Evolutionary conservation across 2,329 filamentous ascomycete genomes (phyloP), one percentile per base, ranked within the genome.

Genomic region (Albifimbria verrucaria): DNA sequence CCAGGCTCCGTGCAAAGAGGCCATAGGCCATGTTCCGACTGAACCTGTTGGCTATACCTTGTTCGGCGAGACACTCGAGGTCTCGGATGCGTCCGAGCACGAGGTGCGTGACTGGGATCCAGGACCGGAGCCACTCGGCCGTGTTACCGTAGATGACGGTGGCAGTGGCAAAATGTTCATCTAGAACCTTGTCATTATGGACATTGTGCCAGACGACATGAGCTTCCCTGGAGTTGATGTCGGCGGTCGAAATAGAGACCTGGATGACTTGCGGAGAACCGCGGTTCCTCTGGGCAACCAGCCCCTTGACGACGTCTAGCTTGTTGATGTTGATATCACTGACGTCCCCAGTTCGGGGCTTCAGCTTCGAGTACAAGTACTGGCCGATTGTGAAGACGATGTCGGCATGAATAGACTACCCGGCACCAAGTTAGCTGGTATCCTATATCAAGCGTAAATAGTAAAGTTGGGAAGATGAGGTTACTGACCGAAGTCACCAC

Each of bases 61-160:
- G 18, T 10, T 6, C 21, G 2, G 49, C 46, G n/a, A 50, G 15
- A 2, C n/a, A 25, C 41, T 78, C 72, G 3, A 86, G 77, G 24
- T 75, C 69, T 22, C 84, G 76, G 52, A 86, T 77, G 54, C 83
- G 81, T 17, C 76, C 77, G 63, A 84, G 81, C 66, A 92, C 83
- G 42, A 90, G 75, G 65, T 91, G 86, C 44, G 79, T 72, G n/a
- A 36, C 10, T 10, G 10, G 28, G 10, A 10, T 36, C 28, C 28
- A 36, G 52, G 75, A 76, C 39, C 81, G 80, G 32, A 73, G 66
- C 81, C 81, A 86, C 18, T 67, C 66, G 24, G 71, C 68, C 49
- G 75, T 69, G 56, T 78, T 73, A 54, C 79, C 81, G 62, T 75
- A 82, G 64, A 74, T 72, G 7, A 55, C 21, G 10, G 12, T 28